A percentile compares a stretch with the other conserved stretches of the same genome.
phyloP scores from a whole-genome alignment of 352 stramenopile genomes.

The Phytophthora parvispora region DNA sequence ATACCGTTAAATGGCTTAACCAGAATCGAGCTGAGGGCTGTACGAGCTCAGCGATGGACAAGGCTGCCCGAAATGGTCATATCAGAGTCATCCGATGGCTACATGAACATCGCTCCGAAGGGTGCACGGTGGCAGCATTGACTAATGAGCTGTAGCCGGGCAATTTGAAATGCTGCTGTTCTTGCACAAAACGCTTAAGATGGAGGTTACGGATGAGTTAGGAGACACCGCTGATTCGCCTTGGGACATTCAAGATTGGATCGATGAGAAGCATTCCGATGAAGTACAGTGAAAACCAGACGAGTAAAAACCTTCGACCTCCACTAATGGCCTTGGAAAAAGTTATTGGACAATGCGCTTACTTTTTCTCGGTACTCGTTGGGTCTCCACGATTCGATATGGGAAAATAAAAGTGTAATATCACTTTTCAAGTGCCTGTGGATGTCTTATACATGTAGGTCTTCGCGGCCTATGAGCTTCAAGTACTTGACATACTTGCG shows the following conservation, averaged over 20 bases:
- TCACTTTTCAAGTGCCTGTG: not conserved
- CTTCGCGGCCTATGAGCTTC: constrained; percentile 1
- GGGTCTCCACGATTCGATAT: too few species aligned
- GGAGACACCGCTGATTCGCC: too few species aligned
- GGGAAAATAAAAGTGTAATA: too few species aligned
- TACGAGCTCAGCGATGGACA: not conserved
- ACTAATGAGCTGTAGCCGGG: not conserved
- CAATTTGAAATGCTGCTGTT: constrained; percentile 6
- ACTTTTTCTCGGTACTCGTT: too few species aligned
- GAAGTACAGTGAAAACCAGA: not conserved
- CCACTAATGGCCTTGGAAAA: not conserved
- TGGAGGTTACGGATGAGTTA: not conserved
- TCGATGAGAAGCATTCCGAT: not conserved
- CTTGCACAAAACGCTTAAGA: not conserved
- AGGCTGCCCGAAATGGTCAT: not conserved
- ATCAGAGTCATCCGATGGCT: not conserved
- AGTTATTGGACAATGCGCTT: too few species aligned
- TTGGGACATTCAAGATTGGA: constrained; percentile 1
- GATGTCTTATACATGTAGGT: not conserved
- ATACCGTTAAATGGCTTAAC: not conserved
- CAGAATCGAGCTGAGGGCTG: not conserved
- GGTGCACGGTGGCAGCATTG: not conserved
- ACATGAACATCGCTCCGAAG: not conserved
- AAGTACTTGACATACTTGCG: constrained; percentile 13
- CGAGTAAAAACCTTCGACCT: not conserved